These are phyloP conservation scores for Heliamphora exappendiculata DNA, from an alignment of 148 eudicot species.

Conservation along the genomic window DNA sequence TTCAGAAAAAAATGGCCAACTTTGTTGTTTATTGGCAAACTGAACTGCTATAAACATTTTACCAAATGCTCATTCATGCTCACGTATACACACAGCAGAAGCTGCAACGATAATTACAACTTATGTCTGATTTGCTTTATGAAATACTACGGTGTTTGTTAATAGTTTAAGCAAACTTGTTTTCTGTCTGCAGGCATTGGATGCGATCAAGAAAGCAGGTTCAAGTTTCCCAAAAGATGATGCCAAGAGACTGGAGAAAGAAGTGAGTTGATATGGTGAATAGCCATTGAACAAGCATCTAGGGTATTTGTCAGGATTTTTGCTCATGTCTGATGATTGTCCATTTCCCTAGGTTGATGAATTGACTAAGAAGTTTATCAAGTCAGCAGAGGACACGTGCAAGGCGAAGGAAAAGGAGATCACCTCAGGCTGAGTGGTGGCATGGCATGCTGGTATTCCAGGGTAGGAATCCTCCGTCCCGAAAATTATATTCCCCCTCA, in stretches of 20 bases:
- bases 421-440: constrained; percentile 9
- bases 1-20: background rate
- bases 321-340: constrained; percentile 4
- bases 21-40: background rate
- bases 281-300: background rate
- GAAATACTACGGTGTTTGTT: background rate
- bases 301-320: background rate
- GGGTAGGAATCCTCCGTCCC: too few species aligned
- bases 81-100: background rate
- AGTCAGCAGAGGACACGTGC: constrained; percentile 28
- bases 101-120: background rate
- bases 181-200: constrained; percentile 63
- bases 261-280: constrained; percentile 37
- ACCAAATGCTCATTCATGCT: background rate
- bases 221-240: constrained; percentile 63
- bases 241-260: constrained; percentile 86
- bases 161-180: constrained; percentile 5
- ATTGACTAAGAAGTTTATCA: constrained; percentile 24
- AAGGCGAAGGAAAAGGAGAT: constrained; percentile 30
- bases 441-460: too few species aligned
- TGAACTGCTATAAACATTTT: background rate
- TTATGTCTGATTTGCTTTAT: background rate
- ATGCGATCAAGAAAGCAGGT: constrained; percentile 65
- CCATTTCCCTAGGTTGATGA: constrained; percentile 21
- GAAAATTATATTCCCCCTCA: too few species aligned